Evolutionary conservation across 2,329 filamentous ascomycete species (phyloP), one percentile per base, ranked within the genome.

Genomic region (Epichloe sylvatica): DNA sequence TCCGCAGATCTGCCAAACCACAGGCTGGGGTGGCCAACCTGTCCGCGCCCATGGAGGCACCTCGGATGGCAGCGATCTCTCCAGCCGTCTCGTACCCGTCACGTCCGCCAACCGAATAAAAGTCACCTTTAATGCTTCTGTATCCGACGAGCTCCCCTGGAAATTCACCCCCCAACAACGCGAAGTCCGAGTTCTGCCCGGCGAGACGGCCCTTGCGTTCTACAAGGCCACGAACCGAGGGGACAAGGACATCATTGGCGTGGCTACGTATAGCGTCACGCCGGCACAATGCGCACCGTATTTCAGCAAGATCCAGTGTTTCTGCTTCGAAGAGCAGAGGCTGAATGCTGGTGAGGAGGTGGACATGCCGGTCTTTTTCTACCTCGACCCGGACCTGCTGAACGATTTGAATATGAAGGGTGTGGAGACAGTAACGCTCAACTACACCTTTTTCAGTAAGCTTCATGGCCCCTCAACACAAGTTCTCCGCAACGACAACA

Each of bases 281-380:
- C 92, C 92, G 0, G 92, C 81, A 3, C 92, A 98, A 69, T 90
- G 94, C 42, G 91, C 92, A 41, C 90, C 88, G 1, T 98, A 98
- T 67, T 98, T 98, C 64, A 94, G 86, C 78, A 98, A 98, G 77
- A 98, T 98, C 43, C 92, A 98, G 68, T 98, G 92, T 64, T 98
- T 98, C 68, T 98, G 92, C 68, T 98, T 98, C 61, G 92, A 98
- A 71, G 91, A 89, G 68, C 92, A 98, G 75, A 77, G 94, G 53
- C 69, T 98, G 56, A 91, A 92, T 63, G 90, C 90, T 5, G 90
- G 91, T 42, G 94, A 98, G 75, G 92, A 89, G 42, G 92, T 98
- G 49, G 92, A 98, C 66, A 98, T 98, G 94, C 94, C 92, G 0
- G 94, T 98, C 0, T 98, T 98, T 68, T 98, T 98, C 70, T 98